Evolutionary conservation across 192 early-diverging fungal genomes (phyloP).

Genomic region (Coemansia sp.): DNA sequence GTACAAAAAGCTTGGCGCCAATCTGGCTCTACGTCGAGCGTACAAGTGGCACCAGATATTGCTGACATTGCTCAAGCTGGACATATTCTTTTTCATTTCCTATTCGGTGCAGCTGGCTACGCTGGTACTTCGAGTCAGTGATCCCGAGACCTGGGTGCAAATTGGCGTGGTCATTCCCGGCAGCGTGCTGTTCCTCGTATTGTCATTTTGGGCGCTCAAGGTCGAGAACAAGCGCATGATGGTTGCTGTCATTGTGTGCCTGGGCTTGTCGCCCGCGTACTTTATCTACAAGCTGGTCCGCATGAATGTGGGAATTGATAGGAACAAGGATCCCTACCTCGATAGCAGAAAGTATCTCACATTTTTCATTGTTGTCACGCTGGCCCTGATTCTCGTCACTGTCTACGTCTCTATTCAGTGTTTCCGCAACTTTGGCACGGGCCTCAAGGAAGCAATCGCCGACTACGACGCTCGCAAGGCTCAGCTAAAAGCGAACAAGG

Average conservation of each 20-base stretch:
- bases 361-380: slow-evolving; percentile 57
- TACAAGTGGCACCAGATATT: slow-evolving; percentile 81
- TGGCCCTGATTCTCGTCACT: slow-evolving; percentile 54
- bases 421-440: slow-evolving; percentile 58
- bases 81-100: slow-evolving; percentile 77
- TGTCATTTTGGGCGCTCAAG: slow-evolving; percentile 57
- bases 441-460: slow-evolving; percentile 54
- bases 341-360: slow-evolving; percentile 58
- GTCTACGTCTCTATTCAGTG: slow-evolving; percentile 52
- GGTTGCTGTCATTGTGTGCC: slow-evolving; percentile 52
- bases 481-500: slow-evolving; percentile 59
- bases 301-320: slow-evolving; percentile 56
- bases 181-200: slow-evolving; percentile 54
- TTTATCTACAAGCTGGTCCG: slow-evolving; percentile 60
- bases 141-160: slow-evolving; percentile 59
- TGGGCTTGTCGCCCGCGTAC: slow-evolving; percentile 52
- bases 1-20: slow-evolving; percentile 82
- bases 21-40: slow-evolving; percentile 70
- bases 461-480: slow-evolving; percentile 62
- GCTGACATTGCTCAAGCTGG: slow-evolving; percentile 79
- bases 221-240: slow-evolving; percentile 53
- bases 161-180: slow-evolving; percentile 60
- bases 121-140: slow-evolving; percentile 61
- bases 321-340: slow-evolving; percentile 51
- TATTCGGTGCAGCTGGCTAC: slow-evolving; percentile 77